Percentiles rank a stretch among this genome's conserved stretches.
These are phyloP conservation scores for Colletotrichum brevisporum DNA, from an alignment of 2,329 filamentous ascomycete species.

Conservation along the genomic window DNA sequence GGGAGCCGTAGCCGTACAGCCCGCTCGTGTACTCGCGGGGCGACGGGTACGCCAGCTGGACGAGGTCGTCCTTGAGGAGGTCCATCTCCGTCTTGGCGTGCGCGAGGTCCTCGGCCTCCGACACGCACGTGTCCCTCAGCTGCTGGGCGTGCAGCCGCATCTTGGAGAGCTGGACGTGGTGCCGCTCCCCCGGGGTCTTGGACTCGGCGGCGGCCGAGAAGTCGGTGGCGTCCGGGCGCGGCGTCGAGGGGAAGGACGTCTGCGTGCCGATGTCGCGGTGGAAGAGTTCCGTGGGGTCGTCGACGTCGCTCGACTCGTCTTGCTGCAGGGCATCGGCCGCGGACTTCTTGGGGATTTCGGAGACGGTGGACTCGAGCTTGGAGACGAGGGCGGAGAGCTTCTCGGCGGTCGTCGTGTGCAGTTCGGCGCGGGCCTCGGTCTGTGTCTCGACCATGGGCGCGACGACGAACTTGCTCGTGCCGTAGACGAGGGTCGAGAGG, in stretches of 20 bases:
- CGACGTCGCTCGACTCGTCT: conserved; percentile 60
- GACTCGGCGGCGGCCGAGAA: conserved; percentile 2
- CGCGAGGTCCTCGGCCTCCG: conserved; percentile 63
- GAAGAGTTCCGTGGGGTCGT: conserved; percentile 83
- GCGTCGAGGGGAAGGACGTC: conserved; percentile 64
- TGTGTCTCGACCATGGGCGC: conserved; percentile 71
- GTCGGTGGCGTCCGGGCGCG: conserved; percentile 12
- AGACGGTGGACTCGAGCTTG: conserved; percentile 71
- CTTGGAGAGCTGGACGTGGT: conserved; percentile 58
- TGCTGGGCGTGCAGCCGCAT: conserved; percentile 60
- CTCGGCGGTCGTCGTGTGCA: conserved; percentile 62
- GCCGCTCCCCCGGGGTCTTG: conserved; percentile 46
- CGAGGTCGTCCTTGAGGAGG: conserved; percentile 76
- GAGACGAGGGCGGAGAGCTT: conserved; percentile 63
- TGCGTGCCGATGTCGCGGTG: conserved; percentile 86
- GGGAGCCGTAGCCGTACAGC: conserved; percentile 58
- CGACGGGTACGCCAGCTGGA: conserved; percentile 67
- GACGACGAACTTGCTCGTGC: conserved; percentile 77
- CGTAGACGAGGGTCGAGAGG: conserved; percentile 76
- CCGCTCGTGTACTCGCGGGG: conserved; percentile 56
- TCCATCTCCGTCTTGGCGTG: conserved; percentile 68
- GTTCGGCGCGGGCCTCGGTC: conserved; percentile 66
- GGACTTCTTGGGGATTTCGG: conserved; percentile 66
- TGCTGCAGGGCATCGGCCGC: conserved; percentile 38
- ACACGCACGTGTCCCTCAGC: conserved; percentile 59